Conservation (phyloP, 148 eudicot genomes). For the Beta vulgaris region DNA sequence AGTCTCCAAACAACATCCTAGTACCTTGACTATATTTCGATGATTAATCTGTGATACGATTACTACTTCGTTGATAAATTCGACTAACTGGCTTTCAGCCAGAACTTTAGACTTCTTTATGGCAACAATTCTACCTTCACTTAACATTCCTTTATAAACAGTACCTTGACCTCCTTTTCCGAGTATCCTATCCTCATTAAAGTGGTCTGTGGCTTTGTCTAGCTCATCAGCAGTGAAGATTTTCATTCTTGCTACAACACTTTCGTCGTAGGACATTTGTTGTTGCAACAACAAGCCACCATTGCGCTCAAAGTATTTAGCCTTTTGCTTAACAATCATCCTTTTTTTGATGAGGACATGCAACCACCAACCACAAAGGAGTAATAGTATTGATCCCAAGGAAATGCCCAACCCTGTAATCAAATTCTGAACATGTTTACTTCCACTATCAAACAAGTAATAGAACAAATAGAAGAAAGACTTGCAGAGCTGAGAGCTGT, state of each 20-base stretch:
- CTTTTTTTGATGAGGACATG: not conserved
- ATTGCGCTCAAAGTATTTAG: conserved; percentile 22
- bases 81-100: conserved; percentile 13
- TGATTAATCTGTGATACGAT: conserved; percentile 27
- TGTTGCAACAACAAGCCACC: conserved; percentile 22
- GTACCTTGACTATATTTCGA: conserved; percentile 28
- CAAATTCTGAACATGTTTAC: too few relatives aligned
- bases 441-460: too few relatives aligned
- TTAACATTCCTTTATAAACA: conserved; percentile 27
- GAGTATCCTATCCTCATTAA: conserved; percentile 13
- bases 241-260: conserved; percentile 9
- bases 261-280: conserved; percentile 20
- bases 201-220: conserved; percentile 21
- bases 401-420: not conserved
- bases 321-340: not conserved
- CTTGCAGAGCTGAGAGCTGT: too few relatives aligned
- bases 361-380: not conserved
- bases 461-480: too few relatives aligned
- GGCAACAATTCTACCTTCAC: conserved; percentile 29
- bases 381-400: not conserved
- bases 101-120: conserved; percentile 18
- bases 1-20: conserved; percentile 33
- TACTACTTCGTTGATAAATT: conserved; percentile 27
- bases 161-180: conserved; percentile 33
- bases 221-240: conserved; percentile 24